These are phyloP conservation scores for Achaetomium macrosporum DNA, from an alignment of 2,329 filamentous ascomycete genomes.

Conservation along the genomic window DNA sequence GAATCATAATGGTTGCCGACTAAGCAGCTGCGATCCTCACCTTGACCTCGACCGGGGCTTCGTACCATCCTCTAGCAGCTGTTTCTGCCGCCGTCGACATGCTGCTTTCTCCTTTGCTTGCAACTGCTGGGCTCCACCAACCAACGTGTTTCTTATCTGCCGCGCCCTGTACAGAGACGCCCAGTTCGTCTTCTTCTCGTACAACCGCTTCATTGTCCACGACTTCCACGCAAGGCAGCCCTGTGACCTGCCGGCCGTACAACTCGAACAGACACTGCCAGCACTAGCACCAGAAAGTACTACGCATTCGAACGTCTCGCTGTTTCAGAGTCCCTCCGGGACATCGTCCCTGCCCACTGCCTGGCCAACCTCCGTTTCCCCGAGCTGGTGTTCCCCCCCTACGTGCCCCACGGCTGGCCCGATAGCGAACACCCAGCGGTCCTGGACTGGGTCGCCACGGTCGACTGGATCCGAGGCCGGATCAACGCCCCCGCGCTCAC, in stretches of 20 bases:
- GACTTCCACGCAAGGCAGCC: background rate
- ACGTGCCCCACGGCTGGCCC: too few species aligned
- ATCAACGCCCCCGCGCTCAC: conserved; percentile 7
- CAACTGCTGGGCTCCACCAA: conserved; percentile 3
- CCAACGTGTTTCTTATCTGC: conserved; percentile 2
- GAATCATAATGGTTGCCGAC: too few species aligned
- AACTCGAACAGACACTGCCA: background rate
- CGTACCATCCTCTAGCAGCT: background rate
- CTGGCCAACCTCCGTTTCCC: conserved; percentile 9
- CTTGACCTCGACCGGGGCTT: too few species aligned
- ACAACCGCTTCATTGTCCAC: conserved; percentile 1
- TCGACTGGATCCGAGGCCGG: background rate
- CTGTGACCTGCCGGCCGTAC: too few species aligned
- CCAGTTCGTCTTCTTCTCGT: conserved; percentile 4
- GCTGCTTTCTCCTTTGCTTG: background rate
- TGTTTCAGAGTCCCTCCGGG: conserved; percentile 4
- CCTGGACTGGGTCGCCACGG: conserved; percentile 5
- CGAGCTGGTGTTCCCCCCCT: conserved; percentile 10
- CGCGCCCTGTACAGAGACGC: background rate
- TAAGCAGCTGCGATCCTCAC: too few species aligned
- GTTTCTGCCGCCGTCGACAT: background rate
- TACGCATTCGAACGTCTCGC: conserved; percentile 4
- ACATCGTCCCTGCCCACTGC: conserved; percentile 1
- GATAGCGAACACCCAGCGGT: background rate
- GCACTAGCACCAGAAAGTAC: background rate